A percentile compares a stretch with the other conserved stretches of the same genome.
Evolutionary conservation across 768 basidiomycete genomes (phyloP).

Genomic region (Melanogaster broomeanus): DNA sequence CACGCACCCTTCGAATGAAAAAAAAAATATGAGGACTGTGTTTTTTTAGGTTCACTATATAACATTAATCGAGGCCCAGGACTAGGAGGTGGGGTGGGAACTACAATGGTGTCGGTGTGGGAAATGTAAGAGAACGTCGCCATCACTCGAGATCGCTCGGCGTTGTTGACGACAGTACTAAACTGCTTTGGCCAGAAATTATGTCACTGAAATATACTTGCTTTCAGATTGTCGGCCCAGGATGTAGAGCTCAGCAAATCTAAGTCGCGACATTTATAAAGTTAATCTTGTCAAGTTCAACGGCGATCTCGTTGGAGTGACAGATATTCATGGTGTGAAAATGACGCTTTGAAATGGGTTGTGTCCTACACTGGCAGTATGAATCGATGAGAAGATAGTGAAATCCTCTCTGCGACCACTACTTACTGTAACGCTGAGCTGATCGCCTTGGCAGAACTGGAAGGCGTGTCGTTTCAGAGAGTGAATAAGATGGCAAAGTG

Average conservation of each 20-base stretch:
- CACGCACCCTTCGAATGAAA: background rate
- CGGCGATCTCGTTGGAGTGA: constrained; percentile 12
- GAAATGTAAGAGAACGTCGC: constrained; percentile 28
- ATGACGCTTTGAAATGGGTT: background rate
- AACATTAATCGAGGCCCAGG: constrained; percentile 21
- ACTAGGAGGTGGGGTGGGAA: constrained; percentile 32
- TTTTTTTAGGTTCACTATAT: constrained; percentile 27
- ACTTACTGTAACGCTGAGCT: too few relatives aligned
- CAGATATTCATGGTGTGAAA: background rate
- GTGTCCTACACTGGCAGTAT: background rate
- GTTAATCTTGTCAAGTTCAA: background rate
- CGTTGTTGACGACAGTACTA: constrained; percentile 23
- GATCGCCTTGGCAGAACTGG: background rate
- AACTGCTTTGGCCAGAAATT: constrained; percentile 17
- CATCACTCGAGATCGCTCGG: background rate
- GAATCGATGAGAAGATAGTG: background rate
- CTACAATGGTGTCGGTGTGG: constrained; percentile 25
- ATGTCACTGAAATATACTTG: constrained; percentile 22
- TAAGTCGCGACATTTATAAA: background rate
- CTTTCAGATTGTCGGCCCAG: constrained; percentile 2
- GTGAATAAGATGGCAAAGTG: background rate
- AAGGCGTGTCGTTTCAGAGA: constrained; percentile 8
- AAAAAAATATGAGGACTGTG: constrained; percentile 3
- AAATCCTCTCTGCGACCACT: background rate
- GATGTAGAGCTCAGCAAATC: constrained; percentile 1